Evolutionary conservation across 2,329 filamentous ascomycete species (phyloP).

Genomic region (Incumbomyces lentus): DNA sequence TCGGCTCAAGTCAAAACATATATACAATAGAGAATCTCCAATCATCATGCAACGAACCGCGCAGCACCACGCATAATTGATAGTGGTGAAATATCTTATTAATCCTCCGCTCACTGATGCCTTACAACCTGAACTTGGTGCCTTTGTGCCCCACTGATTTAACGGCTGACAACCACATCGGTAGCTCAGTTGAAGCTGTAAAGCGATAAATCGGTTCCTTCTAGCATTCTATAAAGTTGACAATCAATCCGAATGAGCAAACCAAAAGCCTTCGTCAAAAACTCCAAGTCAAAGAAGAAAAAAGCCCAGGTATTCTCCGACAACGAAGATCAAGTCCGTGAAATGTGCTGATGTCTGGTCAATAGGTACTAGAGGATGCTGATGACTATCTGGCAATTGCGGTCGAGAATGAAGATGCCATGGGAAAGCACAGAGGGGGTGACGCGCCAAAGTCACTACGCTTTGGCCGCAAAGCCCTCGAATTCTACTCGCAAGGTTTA

Average conservation of each 20-base stretch:
- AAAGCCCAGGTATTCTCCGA: slow-evolving; percentile 27
- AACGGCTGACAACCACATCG: too few species aligned
- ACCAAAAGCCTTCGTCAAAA: slow-evolving; percentile 21
- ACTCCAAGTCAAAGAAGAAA: slow-evolving; percentile 20
- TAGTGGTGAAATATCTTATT: too few species aligned
- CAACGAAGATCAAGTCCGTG: slow-evolving; percentile 3
- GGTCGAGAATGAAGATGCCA: slow-evolving; percentile 59
- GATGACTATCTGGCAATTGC: slow-evolving; percentile 62
- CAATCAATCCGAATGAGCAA: slow-evolving; percentile 8
- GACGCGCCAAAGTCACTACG: slow-evolving; percentile 56
- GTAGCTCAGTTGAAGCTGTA: too few species aligned
- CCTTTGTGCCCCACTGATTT: too few species aligned
- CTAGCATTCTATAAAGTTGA: too few species aligned
- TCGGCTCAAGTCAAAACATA: too few species aligned
- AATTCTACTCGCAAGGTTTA: slow-evolving; percentile 55
- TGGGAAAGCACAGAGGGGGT: slow-evolving; percentile 64
- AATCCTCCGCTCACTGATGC: too few species aligned
- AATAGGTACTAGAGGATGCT: slow-evolving; percentile 46
- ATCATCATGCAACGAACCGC: too few species aligned
- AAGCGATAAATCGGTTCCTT: too few species aligned
- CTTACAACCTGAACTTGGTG: too few species aligned
- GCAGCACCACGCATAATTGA: too few species aligned
- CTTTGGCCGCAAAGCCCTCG: slow-evolving; percentile 51
- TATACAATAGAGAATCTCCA: too few species aligned
- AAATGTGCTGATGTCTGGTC: slow-evolving; percentile 9